Evolutionary conservation across 2,329 filamentous ascomycete genomes (phyloP).

Genomic region (Rosellinia necatrix): DNA sequence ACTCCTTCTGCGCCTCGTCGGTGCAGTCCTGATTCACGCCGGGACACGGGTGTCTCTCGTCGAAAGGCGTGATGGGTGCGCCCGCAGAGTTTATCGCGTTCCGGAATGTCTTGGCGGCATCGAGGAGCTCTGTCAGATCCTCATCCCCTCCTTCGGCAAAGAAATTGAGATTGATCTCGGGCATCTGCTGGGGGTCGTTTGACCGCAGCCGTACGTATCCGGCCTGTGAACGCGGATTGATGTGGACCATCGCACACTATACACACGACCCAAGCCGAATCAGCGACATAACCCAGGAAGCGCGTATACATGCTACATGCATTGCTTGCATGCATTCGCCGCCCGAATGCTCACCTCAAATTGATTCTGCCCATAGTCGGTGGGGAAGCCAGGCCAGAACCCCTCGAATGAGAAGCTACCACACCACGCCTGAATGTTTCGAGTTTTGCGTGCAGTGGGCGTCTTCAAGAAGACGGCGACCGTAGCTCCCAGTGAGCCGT

Average conservation of each 20-base stretch:
- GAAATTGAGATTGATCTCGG: conserved; percentile 65
- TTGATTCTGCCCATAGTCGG: conserved; percentile 36
- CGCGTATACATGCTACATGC: too few relatives aligned
- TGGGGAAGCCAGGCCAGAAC: conserved; percentile 40
- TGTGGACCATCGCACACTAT: conserved; percentile 46
- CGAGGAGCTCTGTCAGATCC: conserved; percentile 48
- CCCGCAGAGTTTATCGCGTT: conserved; percentile 31
- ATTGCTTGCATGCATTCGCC: background rate
- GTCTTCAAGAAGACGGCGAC: conserved; percentile 40
- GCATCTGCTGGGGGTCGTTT: conserved; percentile 64
- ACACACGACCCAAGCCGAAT: background rate
- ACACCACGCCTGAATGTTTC: conserved; percentile 41
- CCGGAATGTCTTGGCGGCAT: conserved; percentile 36
- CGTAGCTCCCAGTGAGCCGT: conserved; percentile 36
- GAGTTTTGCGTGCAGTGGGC: conserved; percentile 36
- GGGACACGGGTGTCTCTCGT: conserved; percentile 38
- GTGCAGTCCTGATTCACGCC: conserved; percentile 43
- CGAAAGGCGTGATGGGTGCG: conserved; percentile 34
- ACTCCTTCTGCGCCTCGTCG: conserved; percentile 41
- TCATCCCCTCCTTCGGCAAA: conserved; percentile 55
- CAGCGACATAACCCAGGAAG: background rate
- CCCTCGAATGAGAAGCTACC: conserved; percentile 39
- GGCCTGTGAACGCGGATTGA: conserved; percentile 56
- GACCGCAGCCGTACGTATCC: conserved; percentile 67
- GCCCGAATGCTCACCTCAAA: conserved; percentile 18